Conservation (phyloP, 768 basidiomycete genomes). For the Mycena rebaudengoi region DNA sequence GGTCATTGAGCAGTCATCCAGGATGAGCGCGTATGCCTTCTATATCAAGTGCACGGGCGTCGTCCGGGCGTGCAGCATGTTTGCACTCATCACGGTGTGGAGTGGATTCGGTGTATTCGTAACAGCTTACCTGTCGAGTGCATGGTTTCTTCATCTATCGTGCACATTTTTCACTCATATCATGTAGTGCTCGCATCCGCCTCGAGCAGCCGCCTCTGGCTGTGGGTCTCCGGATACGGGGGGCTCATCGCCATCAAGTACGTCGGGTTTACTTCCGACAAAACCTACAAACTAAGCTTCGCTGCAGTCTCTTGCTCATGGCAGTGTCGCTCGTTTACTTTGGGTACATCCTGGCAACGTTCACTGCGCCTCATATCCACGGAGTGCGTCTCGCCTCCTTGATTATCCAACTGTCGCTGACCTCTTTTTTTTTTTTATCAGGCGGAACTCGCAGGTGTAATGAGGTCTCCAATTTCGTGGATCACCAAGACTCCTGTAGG, state of each 20-base stretch:
- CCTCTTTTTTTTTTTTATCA: not conserved
- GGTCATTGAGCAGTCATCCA: not conserved
- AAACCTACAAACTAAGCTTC: not conserved
- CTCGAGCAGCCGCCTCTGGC: not conserved
- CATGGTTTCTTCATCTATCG: not conserved
- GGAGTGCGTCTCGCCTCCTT: not conserved
- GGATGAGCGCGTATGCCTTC: constrained; percentile 7
- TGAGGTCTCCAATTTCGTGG: constrained; percentile 13
- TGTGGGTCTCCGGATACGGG: constrained; percentile 8
- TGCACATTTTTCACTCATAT: not conserved
- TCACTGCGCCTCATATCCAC: not conserved
- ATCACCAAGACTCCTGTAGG: constrained; percentile 10
- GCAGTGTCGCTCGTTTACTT: constrained; percentile 1
- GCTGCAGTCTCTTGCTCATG: not conserved
- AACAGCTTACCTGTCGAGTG: constrained; percentile 2
- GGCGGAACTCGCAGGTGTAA: constrained; percentile 13
- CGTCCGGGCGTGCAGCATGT: not conserved
- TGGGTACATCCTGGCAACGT: not conserved
- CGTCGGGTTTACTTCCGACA: not conserved
- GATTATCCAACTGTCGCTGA: not conserved
- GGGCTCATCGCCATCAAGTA: not conserved
- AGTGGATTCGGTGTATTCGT: not conserved
- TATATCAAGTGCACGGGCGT: constrained; percentile 5
- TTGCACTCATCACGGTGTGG: not conserved
- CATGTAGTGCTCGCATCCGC: constrained; percentile 10